Evolutionary conservation across 140 eudicot genomes (phyloP), one percentile per base, ranked within the genome.

Genomic region (Stevia rebaudiana): DNA sequence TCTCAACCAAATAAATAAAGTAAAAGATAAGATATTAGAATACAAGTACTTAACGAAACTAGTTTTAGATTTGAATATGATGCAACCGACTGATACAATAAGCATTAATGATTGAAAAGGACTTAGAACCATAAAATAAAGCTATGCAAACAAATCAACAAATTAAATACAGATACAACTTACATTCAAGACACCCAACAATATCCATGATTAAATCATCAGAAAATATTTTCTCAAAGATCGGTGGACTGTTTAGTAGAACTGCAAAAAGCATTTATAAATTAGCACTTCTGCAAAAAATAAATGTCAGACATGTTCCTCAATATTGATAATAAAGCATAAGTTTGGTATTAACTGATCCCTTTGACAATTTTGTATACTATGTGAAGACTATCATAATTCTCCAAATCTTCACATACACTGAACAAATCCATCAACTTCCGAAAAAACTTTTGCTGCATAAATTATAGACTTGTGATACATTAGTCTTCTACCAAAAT

Each of bases 121-220:
- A 15, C 62, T 55, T 17, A 30, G 31, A 50, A 50, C 21, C 21
- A 50, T 6, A 23, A 50, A 50, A 53, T 18, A 40, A 54, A 25
- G 62, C 62, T 22, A 30, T 18, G 17, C n/a, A 69, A 18, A 52
- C 11, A 42, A 52, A 51, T 23, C 43, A n/a, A 42, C 44, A 30
- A 53, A 44, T 18, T 31, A 2, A n/a, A 11, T 28, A 16, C 23
- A 46, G 18, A 17, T 23, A 24, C 33, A 60, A 80, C 95, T 80
- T 80, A 91, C 98, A 91, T 79, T 91, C 98, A 6, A 91, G 88
- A 75, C 86, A 84, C 39, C 98, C 98, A 69, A 85, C 81, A 39
- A 87, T 71, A 73, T 87, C 98, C 96, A 91, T 84, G 35, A 91
- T 76, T 66, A 84, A 57, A 25, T 87, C 96, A 76, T 91, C 96